Evolutionary conservation across 805 yeast genomes (phyloP).

Genomic region (Millerozyma miso): DNA sequence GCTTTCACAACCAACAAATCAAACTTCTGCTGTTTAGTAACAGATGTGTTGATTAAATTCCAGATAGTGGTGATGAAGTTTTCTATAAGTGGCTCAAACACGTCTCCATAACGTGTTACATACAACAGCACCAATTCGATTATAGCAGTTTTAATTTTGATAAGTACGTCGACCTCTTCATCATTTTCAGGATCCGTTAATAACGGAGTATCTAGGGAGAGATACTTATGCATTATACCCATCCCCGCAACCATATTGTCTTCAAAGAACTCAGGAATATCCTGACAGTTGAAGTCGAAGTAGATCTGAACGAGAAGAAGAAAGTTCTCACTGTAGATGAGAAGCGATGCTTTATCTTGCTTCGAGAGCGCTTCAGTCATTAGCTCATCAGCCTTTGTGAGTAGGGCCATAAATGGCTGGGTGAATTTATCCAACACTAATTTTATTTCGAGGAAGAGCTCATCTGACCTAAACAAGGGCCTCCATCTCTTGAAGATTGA

Average conservation of each 20-base stretch:
- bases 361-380: conserved; percentile 43
- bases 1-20: conserved; percentile 83
- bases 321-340: conserved; percentile 63
- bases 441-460: conserved; percentile 78
- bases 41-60: conserved; percentile 59
- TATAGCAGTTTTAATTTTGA: conserved; percentile 73
- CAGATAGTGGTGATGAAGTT: conserved; percentile 80
- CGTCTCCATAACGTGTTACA: conserved; percentile 88
- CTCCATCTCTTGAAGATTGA: conserved; percentile 97
- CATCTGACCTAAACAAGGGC: conserved; percentile 89
- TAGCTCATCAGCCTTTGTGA: conserved; percentile 61
- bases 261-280: conserved; percentile 96
- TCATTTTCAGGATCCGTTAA: conserved; percentile 58
- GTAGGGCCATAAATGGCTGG: conserved; percentile 68
- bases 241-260: conserved; percentile 77
- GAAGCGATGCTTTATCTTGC: conserved; percentile 47
- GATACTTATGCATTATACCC: conserved; percentile 77
- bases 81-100: conserved; percentile 72
- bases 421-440: conserved; percentile 82
- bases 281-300: conserved; percentile 95
- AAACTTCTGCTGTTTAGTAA: conserved; percentile 68
- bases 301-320: conserved; percentile 73
- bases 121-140: conserved; percentile 83
- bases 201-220: conserved; percentile 54
- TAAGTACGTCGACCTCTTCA: conserved; percentile 63